Evolutionary conservation across 805 yeast genomes (phyloP).

Genomic region (Metschnikowia chrysomelidarum): DNA sequence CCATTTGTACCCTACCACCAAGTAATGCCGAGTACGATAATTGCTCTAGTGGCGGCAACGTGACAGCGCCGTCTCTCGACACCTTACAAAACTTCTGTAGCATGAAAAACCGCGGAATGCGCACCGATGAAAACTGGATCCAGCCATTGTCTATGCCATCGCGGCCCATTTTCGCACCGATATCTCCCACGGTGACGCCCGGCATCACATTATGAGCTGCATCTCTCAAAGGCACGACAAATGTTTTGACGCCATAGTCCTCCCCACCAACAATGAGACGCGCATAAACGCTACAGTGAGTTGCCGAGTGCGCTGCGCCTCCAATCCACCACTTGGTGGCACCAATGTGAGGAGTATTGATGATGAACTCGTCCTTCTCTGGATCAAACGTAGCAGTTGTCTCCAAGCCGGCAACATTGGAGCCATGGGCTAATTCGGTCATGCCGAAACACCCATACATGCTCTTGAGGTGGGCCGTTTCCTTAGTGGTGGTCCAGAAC

Average conservation of each 20-base stretch:
- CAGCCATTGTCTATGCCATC: conserved; percentile 25
- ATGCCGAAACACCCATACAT: conserved; percentile 23
- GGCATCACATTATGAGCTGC: conserved; percentile 21
- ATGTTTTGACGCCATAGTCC: conserved; percentile 24
- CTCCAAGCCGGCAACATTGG: conserved; percentile 23
- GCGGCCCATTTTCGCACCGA: conserved; percentile 25
- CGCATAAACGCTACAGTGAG: conserved; percentile 22
- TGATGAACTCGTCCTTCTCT: conserved; percentile 19
- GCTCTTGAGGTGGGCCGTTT: conserved; percentile 15
- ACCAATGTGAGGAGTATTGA: conserved; percentile 24
- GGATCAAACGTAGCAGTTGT: conserved; percentile 24
- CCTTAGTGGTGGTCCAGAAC: conserved; percentile 20
- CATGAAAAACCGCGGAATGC: conserved; percentile 23
- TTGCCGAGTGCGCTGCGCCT: conserved; percentile 24
- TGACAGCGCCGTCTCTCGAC: conserved; percentile 19
- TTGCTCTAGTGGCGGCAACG: conserved; percentile 21
- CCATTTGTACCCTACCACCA: conserved; percentile 22
- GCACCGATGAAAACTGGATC: conserved; percentile 23
- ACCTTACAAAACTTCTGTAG: conserved; percentile 22
- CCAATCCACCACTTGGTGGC: conserved; percentile 27
- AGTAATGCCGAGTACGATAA: conserved; percentile 22
- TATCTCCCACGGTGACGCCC: conserved; percentile 23
- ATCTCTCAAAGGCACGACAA: conserved; percentile 23
- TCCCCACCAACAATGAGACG: conserved; percentile 20
- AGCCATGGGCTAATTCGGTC: conserved; percentile 24